Evolutionary conservation across 768 basidiomycete species (phyloP).

Genomic region (Hericium coralloides): DNA sequence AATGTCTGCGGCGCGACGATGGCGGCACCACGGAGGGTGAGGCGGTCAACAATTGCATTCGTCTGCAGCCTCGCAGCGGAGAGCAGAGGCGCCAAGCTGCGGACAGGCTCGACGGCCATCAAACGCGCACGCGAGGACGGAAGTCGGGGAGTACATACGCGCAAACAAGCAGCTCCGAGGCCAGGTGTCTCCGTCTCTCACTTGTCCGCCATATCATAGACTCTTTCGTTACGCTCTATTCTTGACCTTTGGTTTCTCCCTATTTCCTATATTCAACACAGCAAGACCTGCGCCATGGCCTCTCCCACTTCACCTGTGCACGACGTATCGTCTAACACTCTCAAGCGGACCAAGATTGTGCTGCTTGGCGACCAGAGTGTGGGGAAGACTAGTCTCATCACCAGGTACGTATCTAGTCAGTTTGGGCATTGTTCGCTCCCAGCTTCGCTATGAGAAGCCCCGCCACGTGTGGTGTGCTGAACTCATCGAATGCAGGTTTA

Average conservation of each 20-base stretch:
- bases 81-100: no score
- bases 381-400: conserved; percentile 97
- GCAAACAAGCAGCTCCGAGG: background rate
- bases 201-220: background rate
- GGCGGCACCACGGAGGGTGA: background rate
- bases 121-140: background rate
- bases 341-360: conserved; percentile 95
- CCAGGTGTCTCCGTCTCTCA: background rate
- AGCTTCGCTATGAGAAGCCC: background rate
- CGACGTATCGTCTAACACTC: conserved; percentile 81
- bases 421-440: background rate
- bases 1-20: background rate
- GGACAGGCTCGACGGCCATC: no score
- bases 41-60: background rate
- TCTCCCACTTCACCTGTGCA: conserved; percentile 57
- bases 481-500: conserved; percentile 46
- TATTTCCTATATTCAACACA: background rate
- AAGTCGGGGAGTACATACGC: background rate
- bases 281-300: conserved; percentile 29
- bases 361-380: conserved; percentile 96
- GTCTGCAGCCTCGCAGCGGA: no score
- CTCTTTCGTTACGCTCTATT: background rate
- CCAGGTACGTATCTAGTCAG: conserved; percentile 48
- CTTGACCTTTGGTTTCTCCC: background rate
- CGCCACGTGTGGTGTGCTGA: background rate